Base-by-base conservation (phyloP, 768 basidiomycete genomes). In the Gautieria morchelliformis region DNA sequence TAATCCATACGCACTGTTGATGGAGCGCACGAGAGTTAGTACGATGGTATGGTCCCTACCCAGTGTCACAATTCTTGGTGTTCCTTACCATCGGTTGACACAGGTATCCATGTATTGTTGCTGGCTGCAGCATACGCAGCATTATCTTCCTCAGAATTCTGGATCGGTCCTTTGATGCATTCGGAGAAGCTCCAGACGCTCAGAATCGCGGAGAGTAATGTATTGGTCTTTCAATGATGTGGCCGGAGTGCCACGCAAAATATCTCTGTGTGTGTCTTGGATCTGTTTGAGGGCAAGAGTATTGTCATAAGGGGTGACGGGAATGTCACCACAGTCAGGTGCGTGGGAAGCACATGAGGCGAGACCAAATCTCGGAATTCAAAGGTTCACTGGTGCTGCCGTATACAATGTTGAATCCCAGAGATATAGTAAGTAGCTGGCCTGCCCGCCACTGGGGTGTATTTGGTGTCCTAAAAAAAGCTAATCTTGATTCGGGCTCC, bases 21-120 rank as follows among this genome's bases (percentile, higher is more conserved):
- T n/a, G n/a, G n/a, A n/a, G n/a, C n/a, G n/a, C n/a, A n/a, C n/a
- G n/a, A n/a, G n/a, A n/a, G n/a, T n/a, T n/a, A n/a, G n/a, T n/a
- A n/a, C n/a, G 59, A 93, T 89, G 7, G 89, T 90, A 66, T 93
- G 91, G 65, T 93, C 91, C 4, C 92, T 90, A 22, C 92, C 92
- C 33, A 93, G 80, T 20, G 89, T 88, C 59, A 93, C 78, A 55
- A 93, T 72, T 41, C 88, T 75, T 0, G 91, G 65, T 93, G 90
- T 55, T 80, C 74, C 65, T 80, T 81, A 12, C 87, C 88, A 59
- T 93, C 88, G n/a, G 70, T 65, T 41, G 86, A 79, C 45, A 88
- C 69, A 19, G 86, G 81, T 12, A 71, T 65, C 20, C 87, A 76
- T 14, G 82, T 84, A 52, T 78, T 53, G 62, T 87, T 82, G 58